Percentiles rank a stretch among this genome's conserved stretches.
Conservation (phyloP, 192 early-diverging fungal genomes). For the Geosiphon pyriformis region DNA sequence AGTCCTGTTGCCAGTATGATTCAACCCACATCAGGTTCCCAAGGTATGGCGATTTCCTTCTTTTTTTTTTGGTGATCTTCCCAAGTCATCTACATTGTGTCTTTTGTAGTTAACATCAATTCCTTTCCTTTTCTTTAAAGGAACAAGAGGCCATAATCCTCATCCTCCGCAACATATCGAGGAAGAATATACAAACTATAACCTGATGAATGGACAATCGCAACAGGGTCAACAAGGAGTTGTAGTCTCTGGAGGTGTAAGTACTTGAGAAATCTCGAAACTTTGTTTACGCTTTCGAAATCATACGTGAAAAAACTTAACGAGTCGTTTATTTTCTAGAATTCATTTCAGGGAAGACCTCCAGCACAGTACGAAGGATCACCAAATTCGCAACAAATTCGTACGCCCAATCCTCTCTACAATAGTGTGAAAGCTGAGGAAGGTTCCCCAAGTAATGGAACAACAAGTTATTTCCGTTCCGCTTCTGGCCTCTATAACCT, state of each 20-base stretch:
- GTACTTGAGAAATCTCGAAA: too few relatives aligned
- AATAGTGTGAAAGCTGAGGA: not conserved
- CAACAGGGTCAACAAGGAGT: conserved; percentile 22
- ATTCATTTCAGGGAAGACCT: conserved; percentile 7
- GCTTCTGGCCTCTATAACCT: conserved; percentile 12
- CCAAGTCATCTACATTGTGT: not conserved
- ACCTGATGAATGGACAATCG: conserved; percentile 19
- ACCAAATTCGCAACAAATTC: not conserved
- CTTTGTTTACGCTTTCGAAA: too few relatives aligned
- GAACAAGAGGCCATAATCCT: conserved; percentile 2
- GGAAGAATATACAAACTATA: conserved; percentile 20
- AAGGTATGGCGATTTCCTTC: not conserved
- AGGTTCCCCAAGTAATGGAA: not conserved
- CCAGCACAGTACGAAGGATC: conserved; percentile 4
- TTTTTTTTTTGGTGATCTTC: not conserved
- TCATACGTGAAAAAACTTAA: too few relatives aligned
- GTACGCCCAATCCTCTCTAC: not conserved
- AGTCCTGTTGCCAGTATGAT: not conserved
- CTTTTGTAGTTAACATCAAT: too few relatives aligned
- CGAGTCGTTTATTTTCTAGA: not conserved
- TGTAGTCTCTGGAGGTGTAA: conserved; percentile 10
- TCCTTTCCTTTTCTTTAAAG: too few relatives aligned
- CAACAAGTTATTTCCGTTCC: not conserved
- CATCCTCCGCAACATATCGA: conserved; percentile 10
- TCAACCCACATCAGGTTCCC: not conserved